Evolutionary conservation across 176 grass and related monocot species (phyloP).

Genomic region (Carex cristatella): DNA sequence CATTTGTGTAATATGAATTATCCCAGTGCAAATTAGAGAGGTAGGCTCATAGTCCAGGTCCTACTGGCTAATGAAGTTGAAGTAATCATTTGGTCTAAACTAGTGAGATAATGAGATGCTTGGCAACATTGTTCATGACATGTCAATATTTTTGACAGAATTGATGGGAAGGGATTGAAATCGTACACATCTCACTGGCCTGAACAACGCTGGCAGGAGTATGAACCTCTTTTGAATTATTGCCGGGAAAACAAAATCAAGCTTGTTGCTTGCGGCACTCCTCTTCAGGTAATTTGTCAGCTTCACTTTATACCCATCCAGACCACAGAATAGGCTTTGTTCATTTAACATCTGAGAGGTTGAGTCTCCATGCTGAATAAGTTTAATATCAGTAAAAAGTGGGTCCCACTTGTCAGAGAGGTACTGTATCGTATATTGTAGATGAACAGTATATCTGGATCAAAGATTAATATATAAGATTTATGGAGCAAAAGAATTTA

Average conservation of each 20-base stretch:
- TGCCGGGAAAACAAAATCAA: slow-evolving; percentile 75
- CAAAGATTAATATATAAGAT: no score
- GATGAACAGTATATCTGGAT: no score
- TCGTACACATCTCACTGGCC: slow-evolving; percentile 82
- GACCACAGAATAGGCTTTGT: background rate
- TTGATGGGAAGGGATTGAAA: slow-evolving; percentile 58
- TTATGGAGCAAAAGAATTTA: background rate
- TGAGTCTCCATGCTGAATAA: background rate
- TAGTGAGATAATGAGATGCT: background rate
- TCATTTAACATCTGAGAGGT: background rate
- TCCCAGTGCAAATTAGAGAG: background rate
- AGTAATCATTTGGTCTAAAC: background rate
- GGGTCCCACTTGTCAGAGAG: no score
- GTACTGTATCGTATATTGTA: no score
- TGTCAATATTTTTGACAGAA: slow-evolving; percentile 42
- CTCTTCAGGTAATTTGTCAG: slow-evolving; percentile 61
- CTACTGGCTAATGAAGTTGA: background rate
- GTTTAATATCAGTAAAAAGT: background rate
- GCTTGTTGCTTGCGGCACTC: slow-evolving; percentile 88
- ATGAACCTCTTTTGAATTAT: slow-evolving; percentile 86
- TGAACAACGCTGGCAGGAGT: slow-evolving; percentile 81
- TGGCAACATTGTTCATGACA: background rate
- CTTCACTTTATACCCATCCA: background rate
- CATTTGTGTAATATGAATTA: background rate
- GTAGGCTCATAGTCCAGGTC: background rate